Conservation (phyloP, 1,139 yeast species). For the Blastobotrys apis region DNA sequence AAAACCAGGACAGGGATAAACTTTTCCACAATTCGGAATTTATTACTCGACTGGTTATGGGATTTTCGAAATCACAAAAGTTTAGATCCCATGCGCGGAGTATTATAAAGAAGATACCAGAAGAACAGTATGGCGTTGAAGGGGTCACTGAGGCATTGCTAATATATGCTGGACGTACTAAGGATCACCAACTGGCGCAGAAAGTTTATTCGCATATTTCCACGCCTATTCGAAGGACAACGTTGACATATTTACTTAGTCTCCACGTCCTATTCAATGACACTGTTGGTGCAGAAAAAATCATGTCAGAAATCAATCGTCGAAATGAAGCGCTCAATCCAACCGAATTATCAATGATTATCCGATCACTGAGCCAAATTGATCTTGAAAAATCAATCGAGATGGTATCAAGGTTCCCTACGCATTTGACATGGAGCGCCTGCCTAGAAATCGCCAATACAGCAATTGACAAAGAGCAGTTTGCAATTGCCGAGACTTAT, state of each 20-base stretch:
- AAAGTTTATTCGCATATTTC: slow-evolving; percentile 22
- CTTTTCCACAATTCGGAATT: slow-evolving; percentile 16
- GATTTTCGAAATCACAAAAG: slow-evolving; percentile 23
- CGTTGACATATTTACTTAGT: slow-evolving; percentile 38
- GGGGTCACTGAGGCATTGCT: slow-evolving; percentile 29
- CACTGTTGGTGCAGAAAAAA: slow-evolving; percentile 40
- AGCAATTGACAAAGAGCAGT: slow-evolving; percentile 8
- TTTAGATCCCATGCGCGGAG: slow-evolving; percentile 20
- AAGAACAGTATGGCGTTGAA: slow-evolving; percentile 21
- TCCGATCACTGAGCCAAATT: slow-evolving; percentile 19
- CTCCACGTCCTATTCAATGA: slow-evolving; percentile 42
- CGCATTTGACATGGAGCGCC: slow-evolving; percentile 6
- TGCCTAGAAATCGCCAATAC: slow-evolving; percentile 18
- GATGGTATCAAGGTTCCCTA: slow-evolving; percentile 13
- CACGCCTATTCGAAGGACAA: slow-evolving; percentile 24
- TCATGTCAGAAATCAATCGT: slow-evolving; percentile 33
- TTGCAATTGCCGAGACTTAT: slow-evolving; percentile 6
- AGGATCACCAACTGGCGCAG: slow-evolving; percentile 23
- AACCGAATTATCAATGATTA: slow-evolving; percentile 24
- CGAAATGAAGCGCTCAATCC: slow-evolving; percentile 19
- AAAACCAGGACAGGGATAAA: slow-evolving; percentile 13
- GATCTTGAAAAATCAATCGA: slow-evolving; percentile 16
- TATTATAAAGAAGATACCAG: slow-evolving; percentile 30
- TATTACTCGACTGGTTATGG: slow-evolving; percentile 20
- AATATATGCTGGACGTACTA: slow-evolving; percentile 24